phyloP scores from a whole-genome alignment of 768 basidiomycete genomes.

The Ramaria rubella region DNA sequence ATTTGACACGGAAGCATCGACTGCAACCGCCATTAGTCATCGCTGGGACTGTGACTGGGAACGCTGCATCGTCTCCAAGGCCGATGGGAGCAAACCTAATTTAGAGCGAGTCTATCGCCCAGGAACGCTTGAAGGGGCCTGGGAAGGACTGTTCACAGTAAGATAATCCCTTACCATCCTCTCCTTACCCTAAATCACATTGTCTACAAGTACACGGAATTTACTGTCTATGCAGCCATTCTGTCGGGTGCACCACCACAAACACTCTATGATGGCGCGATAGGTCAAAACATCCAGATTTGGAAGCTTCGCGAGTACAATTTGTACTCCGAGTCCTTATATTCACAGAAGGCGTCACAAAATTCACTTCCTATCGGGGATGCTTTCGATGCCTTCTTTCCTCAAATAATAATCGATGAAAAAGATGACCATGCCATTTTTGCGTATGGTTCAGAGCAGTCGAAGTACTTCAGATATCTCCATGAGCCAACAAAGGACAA shows the following conservation, averaged over 20 bases:
- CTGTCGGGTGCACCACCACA: slow-evolving; percentile 59
- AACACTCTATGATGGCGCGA: slow-evolving; percentile 62
- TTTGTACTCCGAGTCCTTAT: no score
- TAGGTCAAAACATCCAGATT: slow-evolving; percentile 85
- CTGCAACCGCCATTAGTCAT: slow-evolving; percentile 26
- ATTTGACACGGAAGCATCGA: slow-evolving; percentile 13
- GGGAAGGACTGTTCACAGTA: slow-evolving; percentile 80
- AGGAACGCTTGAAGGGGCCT: slow-evolving; percentile 68
- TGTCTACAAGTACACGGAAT: slow-evolving; percentile 66
- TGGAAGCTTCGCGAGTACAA: slow-evolving; percentile 84
- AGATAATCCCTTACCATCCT: background rate
- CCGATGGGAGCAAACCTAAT: slow-evolving; percentile 25
- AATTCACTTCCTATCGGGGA: slow-evolving; percentile 45
- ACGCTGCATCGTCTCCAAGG: slow-evolving; percentile 39
- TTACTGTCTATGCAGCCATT: slow-evolving; percentile 74
- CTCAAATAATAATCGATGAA: slow-evolving; percentile 42
- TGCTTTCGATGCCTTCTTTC: slow-evolving; percentile 56
- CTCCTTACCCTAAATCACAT: background rate
- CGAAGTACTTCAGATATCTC: slow-evolving; percentile 1
- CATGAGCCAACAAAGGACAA: background rate
- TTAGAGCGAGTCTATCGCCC: slow-evolving; percentile 18
- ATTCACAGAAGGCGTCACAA: slow-evolving; percentile 1
- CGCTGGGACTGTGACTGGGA: slow-evolving; percentile 74
- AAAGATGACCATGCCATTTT: slow-evolving; percentile 29
- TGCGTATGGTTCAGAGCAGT: slow-evolving; percentile 9